Evolutionary conservation across 169 alveolate genomes (phyloP).

Genomic region (Plasmodium coatneyi): DNA sequence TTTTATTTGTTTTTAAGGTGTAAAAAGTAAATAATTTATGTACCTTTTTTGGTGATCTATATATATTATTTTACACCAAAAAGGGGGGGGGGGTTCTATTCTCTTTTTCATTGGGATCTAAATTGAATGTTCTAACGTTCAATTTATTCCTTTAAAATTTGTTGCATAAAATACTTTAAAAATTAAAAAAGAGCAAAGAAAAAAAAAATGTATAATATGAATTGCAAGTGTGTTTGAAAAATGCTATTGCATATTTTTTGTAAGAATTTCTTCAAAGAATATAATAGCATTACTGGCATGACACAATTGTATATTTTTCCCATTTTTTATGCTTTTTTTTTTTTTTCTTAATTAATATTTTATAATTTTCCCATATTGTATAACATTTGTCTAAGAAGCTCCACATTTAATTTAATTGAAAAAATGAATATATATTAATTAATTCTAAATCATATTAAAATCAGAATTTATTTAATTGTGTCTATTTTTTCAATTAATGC

Average conservation of each 20-base stretch:
- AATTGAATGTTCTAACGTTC: neutral
- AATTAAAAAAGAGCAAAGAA: neutral
- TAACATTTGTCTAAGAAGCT: neutral
- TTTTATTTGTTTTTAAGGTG: neutral
- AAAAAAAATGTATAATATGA: neutral
- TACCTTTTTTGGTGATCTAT: neutral
- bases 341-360: neutral
- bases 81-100: neutral
- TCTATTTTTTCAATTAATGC: neutral
- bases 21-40: neutral
- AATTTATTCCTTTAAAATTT: neutral
- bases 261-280: neutral
- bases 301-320: neutral
- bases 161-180: neutral
- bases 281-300: neutral
- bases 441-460: neutral
- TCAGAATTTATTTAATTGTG: neutral
- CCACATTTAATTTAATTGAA: neutral
- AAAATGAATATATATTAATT: neutral
- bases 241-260: neutral
- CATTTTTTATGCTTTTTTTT: neutral
- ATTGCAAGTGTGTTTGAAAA: neutral
- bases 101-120: neutral
- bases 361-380: neutral
- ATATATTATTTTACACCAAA: neutral